Conservation (phyloP, 1,139 yeast genomes). For the Blastobotrys raffinosifermentans region DNA sequence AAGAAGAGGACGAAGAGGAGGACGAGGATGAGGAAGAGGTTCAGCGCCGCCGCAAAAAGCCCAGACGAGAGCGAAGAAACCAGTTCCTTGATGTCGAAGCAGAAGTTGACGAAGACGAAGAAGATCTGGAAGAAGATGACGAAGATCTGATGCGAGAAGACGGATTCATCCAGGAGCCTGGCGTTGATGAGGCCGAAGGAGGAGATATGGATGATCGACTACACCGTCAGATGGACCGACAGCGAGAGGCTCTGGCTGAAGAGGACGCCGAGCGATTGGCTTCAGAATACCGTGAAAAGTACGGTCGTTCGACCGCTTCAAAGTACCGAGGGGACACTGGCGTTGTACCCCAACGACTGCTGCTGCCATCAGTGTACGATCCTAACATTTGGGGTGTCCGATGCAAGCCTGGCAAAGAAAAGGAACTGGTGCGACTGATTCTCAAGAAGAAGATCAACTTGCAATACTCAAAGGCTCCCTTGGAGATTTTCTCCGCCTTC, state of each 20-base stretch:
- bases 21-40: constrained; percentile 31
- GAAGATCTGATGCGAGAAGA: constrained; percentile 81
- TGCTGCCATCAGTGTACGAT: constrained; percentile 93
- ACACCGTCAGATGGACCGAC: constrained; percentile 87
- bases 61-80: constrained; percentile 67
- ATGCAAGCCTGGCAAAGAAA: constrained; percentile 89
- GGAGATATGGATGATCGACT: constrained; percentile 61
- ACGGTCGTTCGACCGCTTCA: constrained; percentile 77
- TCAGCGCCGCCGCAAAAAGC: constrained; percentile 60
- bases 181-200: constrained; percentile 56
- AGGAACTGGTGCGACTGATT: constrained; percentile 78
- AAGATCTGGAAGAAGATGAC: constrained; percentile 90
- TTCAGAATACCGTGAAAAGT: constrained; percentile 84
- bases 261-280: constrained; percentile 95
- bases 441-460: constrained; percentile 71
- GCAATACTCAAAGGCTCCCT: constrained; percentile 54
- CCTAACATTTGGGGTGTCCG: constrained; percentile 96
- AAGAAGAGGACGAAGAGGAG: constrained; percentile 27
- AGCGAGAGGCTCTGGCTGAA: constrained; percentile 84
- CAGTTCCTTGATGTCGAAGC: constrained; percentile 98
- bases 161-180: constrained; percentile 39
- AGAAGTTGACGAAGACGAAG: constrained; percentile 97
- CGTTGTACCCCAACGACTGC: constrained; percentile 85
- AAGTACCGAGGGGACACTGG: constrained; percentile 87
- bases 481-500: constrained; percentile 82